phyloP scores from a whole-genome alignment of 768 basidiomycete genomes.

The Collybia mongolica region DNA sequence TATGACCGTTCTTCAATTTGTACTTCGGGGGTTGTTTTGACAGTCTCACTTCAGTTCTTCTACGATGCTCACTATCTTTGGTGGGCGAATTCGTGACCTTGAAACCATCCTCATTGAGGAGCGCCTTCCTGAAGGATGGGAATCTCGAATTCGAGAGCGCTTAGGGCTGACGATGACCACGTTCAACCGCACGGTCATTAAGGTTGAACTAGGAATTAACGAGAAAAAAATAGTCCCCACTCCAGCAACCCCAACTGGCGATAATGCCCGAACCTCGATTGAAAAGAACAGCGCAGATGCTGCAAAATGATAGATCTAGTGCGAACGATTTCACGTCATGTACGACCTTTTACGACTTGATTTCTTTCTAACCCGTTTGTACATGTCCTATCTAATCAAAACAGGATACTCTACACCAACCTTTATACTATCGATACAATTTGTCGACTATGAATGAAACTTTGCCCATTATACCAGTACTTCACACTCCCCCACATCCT shows the following conservation, averaged over 20 bases:
- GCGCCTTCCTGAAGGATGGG: slow-evolving; percentile 70
- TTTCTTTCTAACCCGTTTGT: neutral
- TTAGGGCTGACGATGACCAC: slow-evolving; percentile 57
- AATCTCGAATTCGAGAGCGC: slow-evolving; percentile 51
- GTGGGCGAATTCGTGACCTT: slow-evolving; percentile 57
- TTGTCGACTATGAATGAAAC: too few species aligned
- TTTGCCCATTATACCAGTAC: too few species aligned
- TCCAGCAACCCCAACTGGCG: neutral
- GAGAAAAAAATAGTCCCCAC: slow-evolving; percentile 30
- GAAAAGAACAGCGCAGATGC: neutral
- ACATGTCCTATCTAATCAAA: neutral
- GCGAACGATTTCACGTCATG: neutral
- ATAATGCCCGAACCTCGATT: too few species aligned
- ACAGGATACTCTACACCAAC: too few species aligned
- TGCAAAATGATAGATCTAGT: neutral
- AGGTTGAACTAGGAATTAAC: slow-evolving; percentile 37
- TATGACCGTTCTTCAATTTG: slow-evolving; percentile 17
- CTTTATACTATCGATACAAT: neutral
- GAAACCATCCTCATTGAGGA: slow-evolving; percentile 62
- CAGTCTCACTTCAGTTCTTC: slow-evolving; percentile 42
- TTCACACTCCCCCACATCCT: too few species aligned
- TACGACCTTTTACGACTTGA: neutral
- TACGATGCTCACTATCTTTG: slow-evolving; percentile 65
- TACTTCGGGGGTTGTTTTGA: neutral
- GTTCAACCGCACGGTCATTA: slow-evolving; percentile 50